Base-by-base conservation (phyloP, 176 grass and related monocot genomes). In the Juncus effusus region DNA sequence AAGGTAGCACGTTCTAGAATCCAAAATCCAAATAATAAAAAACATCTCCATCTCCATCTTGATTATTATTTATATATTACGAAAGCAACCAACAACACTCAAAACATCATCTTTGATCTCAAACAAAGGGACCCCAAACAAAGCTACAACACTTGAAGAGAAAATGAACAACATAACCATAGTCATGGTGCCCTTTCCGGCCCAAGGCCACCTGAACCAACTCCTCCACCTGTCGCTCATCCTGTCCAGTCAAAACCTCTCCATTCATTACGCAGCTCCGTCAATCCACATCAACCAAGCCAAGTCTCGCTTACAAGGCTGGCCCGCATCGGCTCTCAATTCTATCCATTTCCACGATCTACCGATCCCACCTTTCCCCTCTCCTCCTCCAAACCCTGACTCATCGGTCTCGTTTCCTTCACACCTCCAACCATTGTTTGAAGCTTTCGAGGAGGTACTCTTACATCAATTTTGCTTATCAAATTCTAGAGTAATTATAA, bases 121-220 rank as follows among this genome's bases (percentile, higher is more conserved):
- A 28, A 28, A 28, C 19, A 7, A 59, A 59, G 16, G n/a, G 19
- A 28, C 1, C 19, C 1, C 19, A 28, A 28, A 28, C 19, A 7
- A 59, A 59, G 16, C 4, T 16, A 59, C 19, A 59, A 6, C 16
- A 59, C 56, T 59, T 16, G 16, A 16, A 16, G 2, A 9, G 4
- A 59, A 59, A 40, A 67, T 42, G 14, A 38, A 52, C 6, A 2
- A 13, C 4, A 37, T 88, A 0, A 82, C 75, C 42, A 69, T 88
- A 2, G 85, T 85, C 0, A 73, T 86, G 44, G 79, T 95, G 50
- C 85, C 90, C 15, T 76, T 76, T 63, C 82, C 85, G 45, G 68
- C 82, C 62, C 85, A 88, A 67, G 79, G 85, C 54, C 80, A 95
- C 64, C 82, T 95, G 42, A 85, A 88, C 76, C 82, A 85, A 62